Base-by-base conservation (phyloP, 441 rosid species). In the Sinapis alba region DNA sequence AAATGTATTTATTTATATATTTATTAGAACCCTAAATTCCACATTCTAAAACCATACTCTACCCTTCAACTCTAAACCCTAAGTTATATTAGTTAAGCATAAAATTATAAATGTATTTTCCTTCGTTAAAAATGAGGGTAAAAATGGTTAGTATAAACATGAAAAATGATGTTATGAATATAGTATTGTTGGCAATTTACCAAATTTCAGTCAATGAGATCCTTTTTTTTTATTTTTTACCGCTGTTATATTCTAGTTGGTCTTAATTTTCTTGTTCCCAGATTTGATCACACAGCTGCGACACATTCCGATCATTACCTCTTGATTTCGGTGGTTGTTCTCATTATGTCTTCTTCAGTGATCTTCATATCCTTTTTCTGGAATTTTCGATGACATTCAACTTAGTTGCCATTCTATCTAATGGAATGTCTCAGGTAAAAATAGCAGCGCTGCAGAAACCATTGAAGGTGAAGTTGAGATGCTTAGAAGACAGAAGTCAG, bases 231-330 rank as follows among this genome's bases (percentile, higher is more conserved):
- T n/a, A 27, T 57, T 13, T 64, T 57, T 26, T 27, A 50, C 63
- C 45, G 41, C 26, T 11, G 43, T 66, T 71, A 47, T 28, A 41
- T 11, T 28, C 16, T 7, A 30, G 7, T n/a, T 19, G 45, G 21
- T 62, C 41, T 0, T 23, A 69, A 30, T 78, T 82, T 69, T 79
- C 11, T 10, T 13, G 70, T 74, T 84, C 92, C 98, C 32, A 91
- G 98, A 85, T 96, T 89, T 83, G 99, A 96, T 82, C 99, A 96
- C 86, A 81, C 90, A 71, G 91, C 99, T 81, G 86, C 97, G 21
- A 74, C 90, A 51, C 85, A 90, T 77, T 83, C 88, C 2, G 89
- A 86, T 9, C 90, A 84, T 41, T 95, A 95, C 85, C 95, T 95
- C 81, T 36, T 95, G 60, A 83, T 95, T 61, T 95, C 90, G 97